Base-by-base conservation (phyloP, 495 filamentous ascomycete species). In the Aspergillus conjunctus region DNA sequence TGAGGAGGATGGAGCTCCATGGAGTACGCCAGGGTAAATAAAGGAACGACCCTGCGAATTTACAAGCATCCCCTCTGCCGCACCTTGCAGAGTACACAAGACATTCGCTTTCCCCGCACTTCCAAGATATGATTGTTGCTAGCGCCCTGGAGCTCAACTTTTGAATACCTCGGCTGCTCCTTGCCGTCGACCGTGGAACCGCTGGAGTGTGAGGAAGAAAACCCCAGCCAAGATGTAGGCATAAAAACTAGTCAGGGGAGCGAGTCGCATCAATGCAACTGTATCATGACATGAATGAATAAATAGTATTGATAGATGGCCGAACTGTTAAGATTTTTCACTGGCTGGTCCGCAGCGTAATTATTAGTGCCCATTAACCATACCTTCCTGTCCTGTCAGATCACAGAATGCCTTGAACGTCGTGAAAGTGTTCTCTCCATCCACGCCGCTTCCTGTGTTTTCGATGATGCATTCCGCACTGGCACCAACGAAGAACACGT, bases 341-440 rank as follows among this genome's bases (percentile, higher is more conserved):
- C 26, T 5, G 26, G 5, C 26, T 26, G 26, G 26, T 26, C 26
- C 26, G 37, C 4, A 8, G 4, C 37, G 15, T 17, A 48, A 22
- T 48, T 21, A 21, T 60, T 65, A 75, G 51, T 74, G 58, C 34
- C 74, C 76, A 63, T 79, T 77, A 55, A 71, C 70, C 65, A 71
- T 67, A 62, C 73, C 71, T 64, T 81, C 77, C 71, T 80, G 81
- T 51, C 78, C 85, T 17, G 85, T 81, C 62, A 96, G 74, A 76
- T 97, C 92, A 67, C 92, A 97, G 69, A 97, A 99, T 2, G 95
- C 95, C 77, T 93, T 97, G 78, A 93, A 99, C 0, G 90, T 92
- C 22, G 89, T 88, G 65, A 98, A 90, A 17, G 83, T 80, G 63
- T 88, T 85, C 15, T 81, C 83, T 67, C 82, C 65, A 20, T 69